A percentile compares a stretch with the other conserved stretches of the same genome.
These are phyloP conservation scores for Mycena epipterygia DNA, from an alignment of 768 basidiomycete genomes.

Conservation along the genomic window DNA sequence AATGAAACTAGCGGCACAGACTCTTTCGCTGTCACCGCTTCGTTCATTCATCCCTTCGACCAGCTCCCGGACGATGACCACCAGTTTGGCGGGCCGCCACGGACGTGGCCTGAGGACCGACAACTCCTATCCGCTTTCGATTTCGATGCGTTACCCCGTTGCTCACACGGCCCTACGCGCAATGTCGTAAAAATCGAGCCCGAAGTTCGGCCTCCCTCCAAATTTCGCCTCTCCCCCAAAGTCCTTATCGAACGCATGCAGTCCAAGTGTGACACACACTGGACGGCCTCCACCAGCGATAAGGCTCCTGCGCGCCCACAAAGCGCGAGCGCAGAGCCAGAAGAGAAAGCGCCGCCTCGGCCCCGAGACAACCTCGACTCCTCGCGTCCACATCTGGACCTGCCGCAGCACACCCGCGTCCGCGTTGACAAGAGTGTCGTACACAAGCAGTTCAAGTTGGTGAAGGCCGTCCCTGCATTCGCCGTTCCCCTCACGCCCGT, in stretches of 20 bases:
- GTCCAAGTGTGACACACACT: slow-evolving; percentile 51
- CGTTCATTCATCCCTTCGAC: slow-evolving; percentile 65
- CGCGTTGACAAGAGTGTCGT: slow-evolving; percentile 42
- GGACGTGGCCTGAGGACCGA: slow-evolving; percentile 50
- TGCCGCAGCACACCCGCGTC: slow-evolving; percentile 26
- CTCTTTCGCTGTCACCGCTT: slow-evolving; percentile 56
- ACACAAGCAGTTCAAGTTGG: slow-evolving; percentile 57
- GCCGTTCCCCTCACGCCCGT: slow-evolving; percentile 77
- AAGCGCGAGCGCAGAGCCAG: not conserved
- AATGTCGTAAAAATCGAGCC: slow-evolving; percentile 39
- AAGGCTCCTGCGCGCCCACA: not conserved
- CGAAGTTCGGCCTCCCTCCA: slow-evolving; percentile 36
- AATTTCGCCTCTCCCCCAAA: slow-evolving; percentile 40
- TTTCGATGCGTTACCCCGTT: slow-evolving; percentile 64
- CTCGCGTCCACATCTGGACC: slow-evolving; percentile 19
- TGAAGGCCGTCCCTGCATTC: slow-evolving; percentile 78
- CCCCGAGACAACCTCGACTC: slow-evolving; percentile 21
- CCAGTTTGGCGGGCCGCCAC: slow-evolving; percentile 45
- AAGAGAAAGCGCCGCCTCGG: slow-evolving; percentile 31
- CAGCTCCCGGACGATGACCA: slow-evolving; percentile 45
- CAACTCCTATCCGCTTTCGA: slow-evolving; percentile 61
- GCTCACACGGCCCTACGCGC: slow-evolving; percentile 23
- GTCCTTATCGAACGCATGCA: slow-evolving; percentile 58
- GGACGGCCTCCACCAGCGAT: not conserved
- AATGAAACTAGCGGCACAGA: slow-evolving; percentile 33